phyloP scores from a whole-genome alignment of 2,329 filamentous ascomycete genomes.

The Cadophora malorum region DNA sequence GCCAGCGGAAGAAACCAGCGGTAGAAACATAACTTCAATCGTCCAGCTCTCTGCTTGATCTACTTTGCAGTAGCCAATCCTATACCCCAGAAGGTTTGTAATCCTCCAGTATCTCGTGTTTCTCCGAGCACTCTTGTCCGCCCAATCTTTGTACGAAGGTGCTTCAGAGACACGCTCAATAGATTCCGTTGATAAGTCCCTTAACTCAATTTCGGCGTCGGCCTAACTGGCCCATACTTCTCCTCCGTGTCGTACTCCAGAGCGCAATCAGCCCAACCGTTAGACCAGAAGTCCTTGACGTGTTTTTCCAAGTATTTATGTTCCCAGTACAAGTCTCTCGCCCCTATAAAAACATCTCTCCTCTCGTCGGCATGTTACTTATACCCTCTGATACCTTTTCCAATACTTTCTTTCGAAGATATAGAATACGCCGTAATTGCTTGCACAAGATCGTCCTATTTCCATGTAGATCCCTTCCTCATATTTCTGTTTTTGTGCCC shows the following conservation, averaged over 20 bases:
- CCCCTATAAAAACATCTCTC: slow-evolving; percentile 7
- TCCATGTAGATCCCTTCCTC: slow-evolving; percentile 9
- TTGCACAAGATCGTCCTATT: slow-evolving; percentile 6
- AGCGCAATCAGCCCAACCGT: slow-evolving; percentile 1
- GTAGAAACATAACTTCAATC: slow-evolving; percentile 3
- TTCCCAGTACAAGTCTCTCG: slow-evolving; percentile 12
- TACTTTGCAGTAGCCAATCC: slow-evolving; percentile 3
- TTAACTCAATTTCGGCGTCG: slow-evolving; percentile 7
- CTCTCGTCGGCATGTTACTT: slow-evolving; percentile 11
- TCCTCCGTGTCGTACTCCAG: slow-evolving; percentile 5
- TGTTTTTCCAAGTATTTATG: slow-evolving; percentile 5
- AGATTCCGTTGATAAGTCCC: slow-evolving; percentile 7
- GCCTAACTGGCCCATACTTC: slow-evolving; percentile 5
- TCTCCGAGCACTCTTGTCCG: slow-evolving; percentile 5
- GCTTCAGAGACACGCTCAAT: slow-evolving; percentile 11
- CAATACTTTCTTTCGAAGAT: slow-evolving; percentile 11
- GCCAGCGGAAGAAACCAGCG: neutral
- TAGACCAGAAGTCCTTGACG: slow-evolving; percentile 10
- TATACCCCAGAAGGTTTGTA: slow-evolving; percentile 6
- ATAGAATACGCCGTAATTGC: slow-evolving; percentile 11
- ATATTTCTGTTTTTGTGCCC: slow-evolving; percentile 7
- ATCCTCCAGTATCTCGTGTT: slow-evolving; percentile 9
- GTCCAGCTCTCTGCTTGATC: slow-evolving; percentile 7
- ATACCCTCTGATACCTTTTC: slow-evolving; percentile 9
- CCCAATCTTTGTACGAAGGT: slow-evolving; percentile 11